Evolutionary conservation across 176 grass and related monocot genomes (phyloP).

Genomic region (Aechmea fasciata): DNA sequence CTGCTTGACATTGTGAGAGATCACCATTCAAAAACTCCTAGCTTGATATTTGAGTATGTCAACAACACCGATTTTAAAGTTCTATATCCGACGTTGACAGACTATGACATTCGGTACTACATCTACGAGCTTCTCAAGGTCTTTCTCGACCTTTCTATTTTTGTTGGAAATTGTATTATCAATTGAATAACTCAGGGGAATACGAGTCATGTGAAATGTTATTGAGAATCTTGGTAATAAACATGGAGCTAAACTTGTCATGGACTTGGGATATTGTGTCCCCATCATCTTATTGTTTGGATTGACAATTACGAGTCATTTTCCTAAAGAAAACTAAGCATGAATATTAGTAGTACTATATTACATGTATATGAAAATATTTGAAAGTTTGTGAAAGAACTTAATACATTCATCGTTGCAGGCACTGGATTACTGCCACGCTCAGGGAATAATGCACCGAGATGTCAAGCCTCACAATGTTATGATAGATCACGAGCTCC

Average conservation of each 20-base stretch:
- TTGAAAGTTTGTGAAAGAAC: not conserved
- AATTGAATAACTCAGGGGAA: too few species aligned
- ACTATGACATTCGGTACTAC: slow-evolving; percentile 99
- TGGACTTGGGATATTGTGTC: too few species aligned
- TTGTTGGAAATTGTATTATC: not conserved
- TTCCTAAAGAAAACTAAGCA: too few species aligned
- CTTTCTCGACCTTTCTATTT: not conserved
- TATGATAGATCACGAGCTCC: slow-evolving; percentile 67
- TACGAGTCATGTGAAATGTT: not conserved
- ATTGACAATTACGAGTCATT: too few species aligned
- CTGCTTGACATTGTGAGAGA: slow-evolving; percentile 93
- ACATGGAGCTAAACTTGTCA: too few species aligned
- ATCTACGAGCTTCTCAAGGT: slow-evolving; percentile 99
- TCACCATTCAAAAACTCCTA: slow-evolving; percentile 90
- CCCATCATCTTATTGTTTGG: too few species aligned
- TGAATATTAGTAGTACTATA: too few species aligned
- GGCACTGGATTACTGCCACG: slow-evolving; percentile 64
- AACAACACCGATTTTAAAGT: slow-evolving; percentile 99
- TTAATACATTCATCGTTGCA: slow-evolving; percentile 12
- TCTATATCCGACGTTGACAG: slow-evolving; percentile 77
- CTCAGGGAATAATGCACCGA: slow-evolving; percentile 65
- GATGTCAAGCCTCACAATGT: slow-evolving; percentile 79
- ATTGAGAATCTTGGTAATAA: too few species aligned
- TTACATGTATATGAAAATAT: not conserved
- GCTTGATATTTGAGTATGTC: slow-evolving; percentile 91